Evolutionary conservation across 306 rosid species (phyloP), one percentile per base, ranked within the genome.

Genomic region (Lathyrus oleraceus): DNA sequence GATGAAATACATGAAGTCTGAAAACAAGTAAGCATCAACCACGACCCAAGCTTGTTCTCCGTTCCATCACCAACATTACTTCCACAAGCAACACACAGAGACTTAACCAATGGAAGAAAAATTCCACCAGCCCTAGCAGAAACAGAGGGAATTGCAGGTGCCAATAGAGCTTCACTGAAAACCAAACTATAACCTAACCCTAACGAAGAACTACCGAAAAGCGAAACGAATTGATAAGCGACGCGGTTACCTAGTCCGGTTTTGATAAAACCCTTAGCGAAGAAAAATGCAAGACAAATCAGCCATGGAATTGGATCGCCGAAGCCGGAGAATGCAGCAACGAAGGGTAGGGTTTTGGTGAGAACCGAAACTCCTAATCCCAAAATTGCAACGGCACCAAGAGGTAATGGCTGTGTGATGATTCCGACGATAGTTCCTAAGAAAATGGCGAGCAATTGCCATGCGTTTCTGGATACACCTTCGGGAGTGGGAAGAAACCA

Each of bases 271-370:
- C 99, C 99, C 6, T 88, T 87, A 30, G 99, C 99, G 43, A 95
- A 95, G 92, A 95, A 95, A 79, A 95, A 95, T 5, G 99, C 99
- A 19, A 95, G 83, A 52, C 92, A 87, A 53, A 95, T 95, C 17
- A 95, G 87, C 99, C 99, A 95, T 0, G 99, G 99, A 65, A 95
- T 95, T 0, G 99, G 99, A 43, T 95, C 99, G 2, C 92, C 97
- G 32, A 95, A 95, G 0, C 96, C 97, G 1, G 99, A 95, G 82
- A 95, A 95, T 0, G 97, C 99, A 0, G 99, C 97, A 10, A 77
- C 80, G 70, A 91, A 95, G 0, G 99, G 76, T 19, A 95, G 79
- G 66, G 99, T 95, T 78, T 88, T 95, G 11, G 99, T 95, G 10
- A 91, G 88, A 14, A 95, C 96, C 0, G 96, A 80, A 2, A 93